These are phyloP conservation scores for Alternaria arborescens DNA, from an alignment of 2,329 filamentous ascomycete genomes.

Conservation along the genomic window DNA sequence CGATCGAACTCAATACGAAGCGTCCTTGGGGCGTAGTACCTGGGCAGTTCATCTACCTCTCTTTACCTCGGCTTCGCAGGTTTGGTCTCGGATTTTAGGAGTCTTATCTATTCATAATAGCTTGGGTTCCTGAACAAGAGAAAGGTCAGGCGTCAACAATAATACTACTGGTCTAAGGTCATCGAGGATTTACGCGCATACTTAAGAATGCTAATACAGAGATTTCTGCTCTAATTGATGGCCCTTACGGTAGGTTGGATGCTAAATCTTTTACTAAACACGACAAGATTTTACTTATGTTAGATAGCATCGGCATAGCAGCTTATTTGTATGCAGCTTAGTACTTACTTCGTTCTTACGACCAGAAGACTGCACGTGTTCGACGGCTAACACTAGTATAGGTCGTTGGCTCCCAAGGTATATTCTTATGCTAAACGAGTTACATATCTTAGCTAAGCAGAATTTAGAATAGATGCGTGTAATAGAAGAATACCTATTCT, in stretches of 20 bases:
- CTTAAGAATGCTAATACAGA: neutral
- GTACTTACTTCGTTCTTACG: slow-evolving; percentile 12
- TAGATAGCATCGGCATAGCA: slow-evolving; percentile 13
- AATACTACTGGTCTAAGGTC: neutral
- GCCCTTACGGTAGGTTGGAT: slow-evolving; percentile 6
- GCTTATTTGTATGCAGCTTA: slow-evolving; percentile 10
- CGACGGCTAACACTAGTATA: slow-evolving; percentile 14
- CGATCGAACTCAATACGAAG: neutral
- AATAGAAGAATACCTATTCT: neutral
- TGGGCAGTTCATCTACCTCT: slow-evolving; percentile 11
- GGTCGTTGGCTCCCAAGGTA: slow-evolving; percentile 13
- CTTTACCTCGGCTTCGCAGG: slow-evolving; percentile 3
- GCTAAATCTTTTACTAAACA: slow-evolving; percentile 1
- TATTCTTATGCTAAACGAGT: neutral
- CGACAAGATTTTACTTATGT: slow-evolving; percentile 19
- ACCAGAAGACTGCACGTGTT: slow-evolving; percentile 15
- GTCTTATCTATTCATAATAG: slow-evolving; percentile 17
- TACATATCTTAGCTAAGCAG: neutral
- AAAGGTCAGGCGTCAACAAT: slow-evolving; percentile 1
- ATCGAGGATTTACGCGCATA: neutral
- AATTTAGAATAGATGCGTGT: neutral
- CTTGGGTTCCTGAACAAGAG: slow-evolving; percentile 4
- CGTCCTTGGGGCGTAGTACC: neutral
- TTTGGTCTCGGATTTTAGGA: slow-evolving; percentile 12
- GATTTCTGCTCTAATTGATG: neutral